These are phyloP conservation scores for Fusarium equiseti DNA, from an alignment of 2,329 filamentous ascomycete species.

Conservation along the genomic window DNA sequence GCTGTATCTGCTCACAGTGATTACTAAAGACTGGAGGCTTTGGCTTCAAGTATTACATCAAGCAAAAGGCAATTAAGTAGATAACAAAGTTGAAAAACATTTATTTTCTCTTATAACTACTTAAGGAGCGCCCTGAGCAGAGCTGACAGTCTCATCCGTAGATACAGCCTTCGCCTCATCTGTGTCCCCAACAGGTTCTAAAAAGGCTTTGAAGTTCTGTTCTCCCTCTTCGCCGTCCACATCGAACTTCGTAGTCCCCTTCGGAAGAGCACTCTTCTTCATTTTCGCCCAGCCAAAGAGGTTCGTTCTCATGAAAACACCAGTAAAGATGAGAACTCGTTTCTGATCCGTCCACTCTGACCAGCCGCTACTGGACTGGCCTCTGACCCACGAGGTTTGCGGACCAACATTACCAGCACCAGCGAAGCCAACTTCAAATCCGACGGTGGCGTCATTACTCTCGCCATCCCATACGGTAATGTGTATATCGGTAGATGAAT, in stretches of 20 bases:
- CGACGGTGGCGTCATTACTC: not conserved
- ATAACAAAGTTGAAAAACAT: too few species aligned
- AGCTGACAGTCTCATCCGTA: not conserved
- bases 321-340: not conserved
- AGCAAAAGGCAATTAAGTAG: too few species aligned
- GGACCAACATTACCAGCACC: not conserved
- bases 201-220: not conserved
- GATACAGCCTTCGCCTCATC: accelerated
- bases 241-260: not conserved
- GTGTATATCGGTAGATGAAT: not conserved
- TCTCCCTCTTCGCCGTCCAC: not conserved
- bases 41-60: too few species aligned
- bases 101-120: not conserved
- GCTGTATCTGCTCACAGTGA: too few species aligned
- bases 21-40: too few species aligned
- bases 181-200: not conserved
- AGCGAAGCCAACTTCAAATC: not conserved
- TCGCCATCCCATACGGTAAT: not conserved
- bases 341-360: not conserved
- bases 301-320: not conserved
- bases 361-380: not conserved
- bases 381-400: not conserved
- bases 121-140: too few species aligned
- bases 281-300: not conserved
- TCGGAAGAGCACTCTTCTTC: not conserved